A percentile compares a stretch with the other conserved stretches of the same genome.
Evolutionary conservation across 345 rosid genomes (phyloP).

Genomic region (Arabis hirsuta): DNA sequence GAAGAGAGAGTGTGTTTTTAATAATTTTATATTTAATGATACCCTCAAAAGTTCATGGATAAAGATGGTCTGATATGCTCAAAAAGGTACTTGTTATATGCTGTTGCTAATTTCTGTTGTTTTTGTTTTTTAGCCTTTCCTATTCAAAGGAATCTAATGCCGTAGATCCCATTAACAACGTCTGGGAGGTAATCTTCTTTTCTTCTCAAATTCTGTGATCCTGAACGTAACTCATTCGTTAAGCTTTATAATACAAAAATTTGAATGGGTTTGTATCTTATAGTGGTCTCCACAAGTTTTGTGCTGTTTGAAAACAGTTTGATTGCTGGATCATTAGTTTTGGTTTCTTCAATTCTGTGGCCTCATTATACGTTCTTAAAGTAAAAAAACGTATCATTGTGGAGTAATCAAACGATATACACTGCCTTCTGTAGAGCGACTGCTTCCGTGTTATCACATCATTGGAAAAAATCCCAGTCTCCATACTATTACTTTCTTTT

Average conservation of each 20-base stretch:
- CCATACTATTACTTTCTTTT: no score
- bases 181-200: conserved; percentile 64
- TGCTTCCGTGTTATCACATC: no score
- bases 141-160: conserved; percentile 48
- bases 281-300: background rate
- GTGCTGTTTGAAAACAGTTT: conserved; percentile 12
- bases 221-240: background rate
- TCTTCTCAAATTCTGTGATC: background rate
- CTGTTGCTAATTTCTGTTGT: conserved; percentile 1
- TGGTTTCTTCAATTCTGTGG: conserved; percentile 10
- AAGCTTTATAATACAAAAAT: background rate
- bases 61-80: conserved; percentile 27
- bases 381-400: no score
- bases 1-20: no score
- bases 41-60: no score
- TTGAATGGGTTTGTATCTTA: background rate
- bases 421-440: no score
- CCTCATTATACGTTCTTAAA: no score
- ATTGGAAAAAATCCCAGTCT: background rate
- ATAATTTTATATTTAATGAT: no score
- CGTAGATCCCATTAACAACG: conserved; percentile 67
- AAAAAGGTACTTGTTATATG: background rate
- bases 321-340: background rate
- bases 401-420: no score
- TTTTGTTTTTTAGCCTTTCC: conserved; percentile 51